Conservation (phyloP, 371 early-diverging fungal genomes). For the Zopfochytrium polystomum region DNA sequence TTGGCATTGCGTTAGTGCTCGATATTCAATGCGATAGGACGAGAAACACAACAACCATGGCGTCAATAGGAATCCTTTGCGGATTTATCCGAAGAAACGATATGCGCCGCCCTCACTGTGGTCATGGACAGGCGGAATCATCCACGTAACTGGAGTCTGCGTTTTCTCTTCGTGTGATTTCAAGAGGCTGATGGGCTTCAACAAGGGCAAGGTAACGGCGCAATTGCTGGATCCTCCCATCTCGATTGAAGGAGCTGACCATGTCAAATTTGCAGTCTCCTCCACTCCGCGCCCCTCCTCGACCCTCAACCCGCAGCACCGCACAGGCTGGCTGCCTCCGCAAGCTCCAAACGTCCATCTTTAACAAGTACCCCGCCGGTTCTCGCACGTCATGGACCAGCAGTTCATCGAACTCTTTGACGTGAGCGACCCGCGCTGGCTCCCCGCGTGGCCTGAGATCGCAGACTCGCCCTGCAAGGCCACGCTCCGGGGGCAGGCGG, state of each 20-base stretch:
- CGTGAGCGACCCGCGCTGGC: slow-evolving; percentile 56
- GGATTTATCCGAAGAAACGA: slow-evolving; percentile 93
- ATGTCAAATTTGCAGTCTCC: not conserved
- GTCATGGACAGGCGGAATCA: slow-evolving; percentile 83
- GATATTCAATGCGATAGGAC: no score
- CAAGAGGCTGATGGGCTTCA: slow-evolving; percentile 96
- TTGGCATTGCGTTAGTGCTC: slow-evolving; percentile 79
- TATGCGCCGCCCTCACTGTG: slow-evolving; percentile 80
- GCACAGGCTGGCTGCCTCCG: slow-evolving; percentile 95
- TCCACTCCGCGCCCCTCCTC: not conserved
- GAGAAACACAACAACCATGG: no score
- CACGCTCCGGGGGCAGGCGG: no score
- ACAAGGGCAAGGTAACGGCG: slow-evolving; percentile 85
- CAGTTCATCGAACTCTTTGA: slow-evolving; percentile 97
- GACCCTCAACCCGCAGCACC: slow-evolving; percentile 56
- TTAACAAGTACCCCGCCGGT: slow-evolving; percentile 94
- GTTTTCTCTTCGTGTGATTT: no score
- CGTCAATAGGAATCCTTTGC: slow-evolving; percentile 96
- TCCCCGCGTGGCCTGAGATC: slow-evolving; percentile 78
- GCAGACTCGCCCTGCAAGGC: no score
- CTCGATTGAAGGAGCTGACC: no score
- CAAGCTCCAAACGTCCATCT: slow-evolving; percentile 90
- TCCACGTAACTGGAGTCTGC: slow-evolving; percentile 63
- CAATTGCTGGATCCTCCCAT: not conserved
- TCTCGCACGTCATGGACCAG: slow-evolving; percentile 92